Base-by-base conservation (phyloP, 257 asterid genomes). In the Verbena officinalis region DNA sequence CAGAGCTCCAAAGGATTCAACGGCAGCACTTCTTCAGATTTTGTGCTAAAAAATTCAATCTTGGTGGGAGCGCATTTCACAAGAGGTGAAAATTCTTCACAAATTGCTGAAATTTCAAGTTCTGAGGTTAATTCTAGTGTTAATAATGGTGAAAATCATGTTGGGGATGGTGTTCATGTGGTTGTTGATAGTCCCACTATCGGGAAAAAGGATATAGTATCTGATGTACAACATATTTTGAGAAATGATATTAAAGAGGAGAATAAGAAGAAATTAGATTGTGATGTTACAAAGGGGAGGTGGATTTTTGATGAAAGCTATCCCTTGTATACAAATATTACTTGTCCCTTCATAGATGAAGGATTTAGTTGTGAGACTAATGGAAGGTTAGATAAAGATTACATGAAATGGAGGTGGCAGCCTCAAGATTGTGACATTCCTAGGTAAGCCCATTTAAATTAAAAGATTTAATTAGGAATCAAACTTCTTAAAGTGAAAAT, bases 351-450 rank as follows among this genome's bases (percentile, higher is more conserved):
- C 50, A 86, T 93, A 68, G 97, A 93, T 65, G 99, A 93, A 76
- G 99, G 99, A 30, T 93, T 93, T 78, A 77, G 72, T 33, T 93
- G 97, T 73, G 77, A 75, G 79, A 73, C 64, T 20, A 93, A 93
- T 78, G 99, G 97, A 20, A 87, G 96, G 58, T 57, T 69, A 64
- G 90, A 90, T 55, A 81, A 55, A 48, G 84, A 72, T 59, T 93
- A 86, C 78, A 81, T 80, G 96, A 93, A 84, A 73, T 93, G 99
- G 97, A 86, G 95, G 67, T 93, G 99, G 99, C 91, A 80, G 61
- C 96, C 99, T 69, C 84, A 59, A 39, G 83, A 80, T 76, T 93
- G 99, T 76, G 75, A 83, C 73, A 49, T 94, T 79, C 96, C 96
- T 46, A 87, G 96, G 98, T 93, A 81, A 60, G 43, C 13, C n/a